phyloP scores from a whole-genome alignment of 176 grass and related monocot genomes.

The Eragrostis curvula region DNA sequence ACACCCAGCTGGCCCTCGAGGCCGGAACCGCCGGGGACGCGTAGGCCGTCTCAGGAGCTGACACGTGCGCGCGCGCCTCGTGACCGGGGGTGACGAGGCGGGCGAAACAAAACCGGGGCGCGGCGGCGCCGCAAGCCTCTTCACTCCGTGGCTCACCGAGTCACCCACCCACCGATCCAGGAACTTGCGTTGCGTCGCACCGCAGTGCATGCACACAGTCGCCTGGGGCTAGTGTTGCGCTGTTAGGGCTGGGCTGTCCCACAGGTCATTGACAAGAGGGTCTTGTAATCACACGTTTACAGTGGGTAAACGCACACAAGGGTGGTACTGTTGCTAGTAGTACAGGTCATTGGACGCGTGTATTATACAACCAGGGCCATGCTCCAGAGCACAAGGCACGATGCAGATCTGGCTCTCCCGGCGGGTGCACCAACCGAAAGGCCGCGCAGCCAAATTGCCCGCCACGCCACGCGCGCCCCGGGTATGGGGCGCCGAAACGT shows the following conservation, averaged over 20 bases:
- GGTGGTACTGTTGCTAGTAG: too few species aligned
- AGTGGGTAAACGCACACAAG: background rate
- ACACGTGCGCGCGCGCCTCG: slow-evolving; percentile 17
- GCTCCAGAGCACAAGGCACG: background rate
- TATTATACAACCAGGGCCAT: background rate
- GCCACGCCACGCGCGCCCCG: slow-evolving; percentile 33
- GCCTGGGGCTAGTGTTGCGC: background rate
- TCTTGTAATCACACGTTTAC: background rate
- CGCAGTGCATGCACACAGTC: too few species aligned
- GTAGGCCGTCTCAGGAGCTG: background rate
- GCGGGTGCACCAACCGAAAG: background rate
- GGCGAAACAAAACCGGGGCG: background rate
- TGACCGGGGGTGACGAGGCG: slow-evolving; percentile 20
- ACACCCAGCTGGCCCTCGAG: slow-evolving; percentile 54
- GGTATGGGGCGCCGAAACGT: slow-evolving; percentile 56
- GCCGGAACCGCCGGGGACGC: slow-evolving; percentile 30
- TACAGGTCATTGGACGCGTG: background rate
- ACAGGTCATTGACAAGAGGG: background rate
- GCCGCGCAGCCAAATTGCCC: background rate
- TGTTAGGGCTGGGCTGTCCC: background rate
- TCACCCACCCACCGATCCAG: background rate
- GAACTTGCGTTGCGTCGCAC: background rate
- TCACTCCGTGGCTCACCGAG: background rate
- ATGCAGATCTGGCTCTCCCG: background rate
- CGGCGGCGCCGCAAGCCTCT: too few species aligned